phyloP scores from a whole-genome alignment of 2,329 filamentous ascomycete species.

The Apiospora marii region DNA sequence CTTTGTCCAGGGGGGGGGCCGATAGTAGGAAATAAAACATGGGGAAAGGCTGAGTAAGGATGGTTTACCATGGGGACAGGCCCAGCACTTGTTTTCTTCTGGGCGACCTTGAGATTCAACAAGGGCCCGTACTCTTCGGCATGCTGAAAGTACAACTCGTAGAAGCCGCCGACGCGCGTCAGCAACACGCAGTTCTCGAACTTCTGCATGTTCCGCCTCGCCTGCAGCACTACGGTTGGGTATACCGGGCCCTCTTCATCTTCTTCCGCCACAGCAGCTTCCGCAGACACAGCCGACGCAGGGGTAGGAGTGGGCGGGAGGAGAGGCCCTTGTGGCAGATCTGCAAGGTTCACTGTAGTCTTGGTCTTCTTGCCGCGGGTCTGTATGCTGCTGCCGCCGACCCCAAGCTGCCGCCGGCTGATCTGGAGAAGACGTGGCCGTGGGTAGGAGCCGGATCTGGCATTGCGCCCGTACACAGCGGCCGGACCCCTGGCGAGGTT shows the following conservation, averaged over 20 bases:
- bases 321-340: conserved; percentile 12
- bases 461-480: background rate
- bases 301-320: background rate
- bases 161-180: conserved; percentile 94
- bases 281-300: background rate
- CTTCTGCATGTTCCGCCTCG: conserved; percentile 85
- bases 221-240: conserved; percentile 89
- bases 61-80: conserved; percentile 81
- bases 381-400: conserved; percentile 30
- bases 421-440: conserved; percentile 2
- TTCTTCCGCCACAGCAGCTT: background rate
- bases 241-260: conserved; percentile 57
- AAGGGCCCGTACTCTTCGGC: conserved; percentile 88
- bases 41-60: conserved; percentile 30
- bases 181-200: conserved; percentile 91
- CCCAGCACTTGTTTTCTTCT: conserved; percentile 80
- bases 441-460: background rate
- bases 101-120: conserved; percentile 85
- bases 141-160: conserved; percentile 97
- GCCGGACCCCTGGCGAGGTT: background rate
- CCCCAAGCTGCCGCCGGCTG: background rate
- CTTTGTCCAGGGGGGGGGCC: conserved; percentile 18
- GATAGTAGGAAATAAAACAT: conserved; percentile 9
- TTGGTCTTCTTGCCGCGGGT: conserved; percentile 62
- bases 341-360: conserved; percentile 42